Evolutionary conservation across 2,329 filamentous ascomycete genomes (phyloP).

Genomic region (Fusarium proliferatum): DNA sequence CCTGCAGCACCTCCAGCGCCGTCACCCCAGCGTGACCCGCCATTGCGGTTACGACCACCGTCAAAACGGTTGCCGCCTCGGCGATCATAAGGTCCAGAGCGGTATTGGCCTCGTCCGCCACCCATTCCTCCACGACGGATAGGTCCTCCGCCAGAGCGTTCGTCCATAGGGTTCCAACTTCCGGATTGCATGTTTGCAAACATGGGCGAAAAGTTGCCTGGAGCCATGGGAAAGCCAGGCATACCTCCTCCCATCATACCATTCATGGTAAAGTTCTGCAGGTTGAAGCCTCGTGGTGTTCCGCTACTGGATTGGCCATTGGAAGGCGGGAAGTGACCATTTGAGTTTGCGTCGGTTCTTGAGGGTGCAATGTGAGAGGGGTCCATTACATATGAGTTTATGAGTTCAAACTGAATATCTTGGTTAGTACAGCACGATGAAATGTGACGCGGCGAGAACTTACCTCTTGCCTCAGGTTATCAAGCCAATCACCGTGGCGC

Average conservation of each 20-base stretch:
- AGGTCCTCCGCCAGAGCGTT: slow-evolving; percentile 75
- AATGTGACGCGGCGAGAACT: slow-evolving; percentile 49
- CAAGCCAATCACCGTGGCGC: slow-evolving; percentile 88
- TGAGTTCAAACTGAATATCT: slow-evolving; percentile 76
- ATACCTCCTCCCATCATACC: slow-evolving; percentile 65
- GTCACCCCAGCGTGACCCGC: slow-evolving; percentile 75
- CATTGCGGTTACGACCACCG: slow-evolving; percentile 60
- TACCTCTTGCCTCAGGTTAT: slow-evolving; percentile 84
- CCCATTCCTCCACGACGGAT: slow-evolving; percentile 73
- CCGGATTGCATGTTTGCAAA: slow-evolving; percentile 63
- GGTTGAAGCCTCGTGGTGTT: slow-evolving; percentile 91
- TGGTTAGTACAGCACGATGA: slow-evolving; percentile 20
- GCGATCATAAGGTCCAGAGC: slow-evolving; percentile 80
- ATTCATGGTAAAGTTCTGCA: slow-evolving; percentile 76
- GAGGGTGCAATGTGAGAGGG: slow-evolving; percentile 95
- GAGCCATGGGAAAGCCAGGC: slow-evolving; percentile 66
- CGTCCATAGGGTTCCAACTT: slow-evolving; percentile 64
- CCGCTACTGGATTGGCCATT: slow-evolving; percentile 81
- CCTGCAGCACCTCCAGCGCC: slow-evolving; percentile 81
- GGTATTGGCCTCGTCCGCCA: slow-evolving; percentile 64
- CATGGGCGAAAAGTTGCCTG: slow-evolving; percentile 63
- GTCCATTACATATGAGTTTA: slow-evolving; percentile 95
- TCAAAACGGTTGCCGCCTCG: slow-evolving; percentile 67
- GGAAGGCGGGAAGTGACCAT: slow-evolving; percentile 89
- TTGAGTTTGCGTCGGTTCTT: slow-evolving; percentile 92